phyloP scores from a whole-genome alignment of 257 asterid genomes.

The Prunella vulgaris region DNA sequence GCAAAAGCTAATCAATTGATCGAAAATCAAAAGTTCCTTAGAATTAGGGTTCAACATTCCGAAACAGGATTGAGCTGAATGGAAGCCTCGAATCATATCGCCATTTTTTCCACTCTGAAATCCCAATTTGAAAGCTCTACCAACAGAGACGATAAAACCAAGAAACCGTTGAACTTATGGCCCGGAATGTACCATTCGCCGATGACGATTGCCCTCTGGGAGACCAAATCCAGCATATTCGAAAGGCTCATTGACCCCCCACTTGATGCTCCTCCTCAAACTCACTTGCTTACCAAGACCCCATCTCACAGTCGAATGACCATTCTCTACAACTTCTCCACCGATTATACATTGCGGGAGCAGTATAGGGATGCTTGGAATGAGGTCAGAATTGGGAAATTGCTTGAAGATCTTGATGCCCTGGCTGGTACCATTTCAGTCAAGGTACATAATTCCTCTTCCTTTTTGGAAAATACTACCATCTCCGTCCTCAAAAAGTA shows the following conservation, averaged over 20 bases:
- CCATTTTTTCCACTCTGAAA: constrained; percentile 50
- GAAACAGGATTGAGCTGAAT: constrained; percentile 1
- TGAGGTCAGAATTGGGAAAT: constrained; percentile 87
- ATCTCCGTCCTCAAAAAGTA: too few relatives aligned
- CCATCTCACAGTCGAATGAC: constrained; percentile 67
- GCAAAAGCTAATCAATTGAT: too few relatives aligned
- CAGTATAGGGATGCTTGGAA: constrained; percentile 98
- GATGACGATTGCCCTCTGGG: constrained; percentile 84
- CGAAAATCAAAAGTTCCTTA: neutral
- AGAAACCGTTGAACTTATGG: constrained; percentile 76
- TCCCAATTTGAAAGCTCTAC: constrained; percentile 43
- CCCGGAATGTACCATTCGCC: constrained; percentile 98
- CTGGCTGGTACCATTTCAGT: constrained; percentile 89
- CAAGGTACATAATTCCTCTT: constrained; percentile 38
- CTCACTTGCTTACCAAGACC: constrained; percentile 48
- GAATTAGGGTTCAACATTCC: neutral
- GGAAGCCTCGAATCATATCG: constrained; percentile 42
- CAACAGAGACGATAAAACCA: constrained; percentile 30
- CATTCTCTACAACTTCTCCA: constrained; percentile 63
- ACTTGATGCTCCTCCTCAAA: constrained; percentile 91
- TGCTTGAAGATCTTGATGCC: constrained; percentile 98
- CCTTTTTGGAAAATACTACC: neutral
- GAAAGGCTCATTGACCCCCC: constrained; percentile 92
- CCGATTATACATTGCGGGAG: constrained; percentile 70
- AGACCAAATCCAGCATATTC: constrained; percentile 65